Percentiles rank a stretch among this genome's conserved stretches.
These are phyloP conservation scores for Arabis alpina DNA, from an alignment of 345 rosid species.

Conservation along the genomic window DNA sequence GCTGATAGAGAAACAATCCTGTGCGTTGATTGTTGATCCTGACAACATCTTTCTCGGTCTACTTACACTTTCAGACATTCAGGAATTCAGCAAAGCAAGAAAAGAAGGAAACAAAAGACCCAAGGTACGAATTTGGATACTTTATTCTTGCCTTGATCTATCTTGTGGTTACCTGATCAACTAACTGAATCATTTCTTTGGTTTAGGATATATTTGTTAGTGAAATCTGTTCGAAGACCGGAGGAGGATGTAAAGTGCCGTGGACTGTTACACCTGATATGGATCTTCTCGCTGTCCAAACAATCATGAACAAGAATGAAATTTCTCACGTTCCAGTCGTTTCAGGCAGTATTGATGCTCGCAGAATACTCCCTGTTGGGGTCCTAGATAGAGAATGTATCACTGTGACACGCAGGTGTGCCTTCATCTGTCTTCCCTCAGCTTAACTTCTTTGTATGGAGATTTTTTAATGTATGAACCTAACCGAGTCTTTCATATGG, in stretches of 20 bases:
- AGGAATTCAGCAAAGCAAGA: conserved; percentile 55
- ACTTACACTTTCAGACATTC: conserved; percentile 69
- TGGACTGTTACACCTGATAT: conserved; percentile 77
- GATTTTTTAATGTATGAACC: not conserved
- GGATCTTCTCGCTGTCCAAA: conserved; percentile 69
- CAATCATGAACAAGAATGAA: conserved; percentile 60
- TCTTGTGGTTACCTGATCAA: conserved; percentile 9
- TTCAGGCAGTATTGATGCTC: conserved; percentile 52
- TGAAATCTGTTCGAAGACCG: conserved; percentile 59
- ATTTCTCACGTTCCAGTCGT: conserved; percentile 72
- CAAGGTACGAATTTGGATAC: conserved; percentile 51
- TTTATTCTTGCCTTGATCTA: conserved; percentile 7
- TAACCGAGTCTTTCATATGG: conserved; percentile 21
- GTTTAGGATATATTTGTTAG: conserved; percentile 64
- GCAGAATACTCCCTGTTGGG: conserved; percentile 65
- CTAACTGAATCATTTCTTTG: conserved; percentile 20
- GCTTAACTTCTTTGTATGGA: not conserved
- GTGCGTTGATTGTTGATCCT: conserved; percentile 77
- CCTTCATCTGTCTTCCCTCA: conserved; percentile 13
- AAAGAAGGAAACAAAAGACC: conserved; percentile 46
- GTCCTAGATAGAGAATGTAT: conserved; percentile 82
- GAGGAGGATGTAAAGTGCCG: conserved; percentile 56
- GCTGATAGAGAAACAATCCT: conserved; percentile 87
- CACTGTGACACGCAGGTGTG: conserved; percentile 68
- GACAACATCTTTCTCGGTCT: conserved; percentile 66